A percentile compares a stretch with the other conserved stretches of the same genome.
Conservation (phyloP, 768 basidiomycete genomes). For the Xerocomellus chrysenteron region DNA sequence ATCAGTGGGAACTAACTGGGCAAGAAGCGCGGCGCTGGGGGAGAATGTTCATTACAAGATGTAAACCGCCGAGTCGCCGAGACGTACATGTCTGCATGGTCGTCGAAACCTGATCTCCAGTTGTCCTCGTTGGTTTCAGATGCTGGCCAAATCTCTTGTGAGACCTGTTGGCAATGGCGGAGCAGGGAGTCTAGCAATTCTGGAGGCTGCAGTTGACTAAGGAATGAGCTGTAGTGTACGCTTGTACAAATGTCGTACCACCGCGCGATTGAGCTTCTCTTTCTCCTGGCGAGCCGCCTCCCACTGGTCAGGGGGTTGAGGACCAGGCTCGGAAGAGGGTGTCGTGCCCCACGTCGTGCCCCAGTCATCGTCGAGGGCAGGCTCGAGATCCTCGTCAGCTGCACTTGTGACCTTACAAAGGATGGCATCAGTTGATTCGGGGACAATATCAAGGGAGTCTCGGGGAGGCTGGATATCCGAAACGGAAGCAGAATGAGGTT, state of each 20-base stretch:
- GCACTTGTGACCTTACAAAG: background rate
- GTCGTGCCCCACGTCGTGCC: slow-evolving; percentile 39
- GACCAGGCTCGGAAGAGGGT: slow-evolving; percentile 13
- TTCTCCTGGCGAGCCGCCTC: slow-evolving; percentile 58
- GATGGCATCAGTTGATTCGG: too few species aligned
- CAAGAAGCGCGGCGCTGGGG: slow-evolving; percentile 40
- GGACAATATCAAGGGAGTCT: too few species aligned
- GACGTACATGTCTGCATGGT: slow-evolving; percentile 60
- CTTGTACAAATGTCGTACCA: slow-evolving; percentile 47
- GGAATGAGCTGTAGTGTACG: slow-evolving; percentile 16
- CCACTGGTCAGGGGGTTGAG: slow-evolving; percentile 58
- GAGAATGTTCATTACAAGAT: slow-evolving; percentile 4
- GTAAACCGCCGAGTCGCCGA: background rate
- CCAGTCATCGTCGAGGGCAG: slow-evolving; percentile 36
- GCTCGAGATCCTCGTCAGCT: background rate
- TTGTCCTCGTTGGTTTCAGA: slow-evolving; percentile 24
- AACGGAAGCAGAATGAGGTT: background rate
- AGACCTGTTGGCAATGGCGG: slow-evolving; percentile 50
- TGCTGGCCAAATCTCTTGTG: slow-evolving; percentile 53
- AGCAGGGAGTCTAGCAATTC: slow-evolving; percentile 61
- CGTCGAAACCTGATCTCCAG: slow-evolving; percentile 46
- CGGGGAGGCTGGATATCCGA: background rate
- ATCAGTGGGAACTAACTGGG: slow-evolving; percentile 51
- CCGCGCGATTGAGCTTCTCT: slow-evolving; percentile 56
- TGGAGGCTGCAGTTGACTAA: slow-evolving; percentile 53